Evolutionary conservation across 164 flowering plant genomes (phyloP).

Genomic region (Santalum album): DNA sequence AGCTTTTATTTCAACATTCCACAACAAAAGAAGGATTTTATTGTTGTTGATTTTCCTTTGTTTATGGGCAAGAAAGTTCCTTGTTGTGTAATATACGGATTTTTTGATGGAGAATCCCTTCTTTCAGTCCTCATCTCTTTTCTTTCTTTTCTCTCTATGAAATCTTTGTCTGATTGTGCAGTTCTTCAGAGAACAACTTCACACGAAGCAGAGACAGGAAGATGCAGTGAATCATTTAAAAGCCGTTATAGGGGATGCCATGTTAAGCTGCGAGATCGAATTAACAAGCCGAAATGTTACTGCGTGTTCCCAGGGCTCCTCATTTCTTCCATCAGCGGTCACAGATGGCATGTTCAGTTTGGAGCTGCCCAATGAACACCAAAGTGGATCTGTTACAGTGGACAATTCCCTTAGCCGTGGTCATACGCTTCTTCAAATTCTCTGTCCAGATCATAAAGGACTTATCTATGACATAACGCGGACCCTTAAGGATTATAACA

Average conservation of each 20-base stretch:
- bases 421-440: background rate
- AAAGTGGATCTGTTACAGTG: background rate
- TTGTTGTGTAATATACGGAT: too few relatives aligned
- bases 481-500: slow-evolving; percentile 1
- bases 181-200: background rate
- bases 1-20: too few relatives aligned
- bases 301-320: background rate
- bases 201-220: background rate
- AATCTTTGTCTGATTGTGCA: background rate
- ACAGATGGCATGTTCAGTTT: background rate
- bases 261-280: slow-evolving; percentile 2
- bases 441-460: slow-evolving; percentile 1
- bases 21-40: too few relatives aligned
- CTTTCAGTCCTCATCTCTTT: too few relatives aligned
- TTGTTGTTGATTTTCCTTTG: too few relatives aligned
- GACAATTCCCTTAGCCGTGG: slow-evolving; percentile 2
- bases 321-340: background rate
- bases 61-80: too few relatives aligned
- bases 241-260: background rate
- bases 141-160: background rate
- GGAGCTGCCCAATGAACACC: background rate
- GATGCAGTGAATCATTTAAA: background rate
- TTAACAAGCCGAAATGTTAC: background rate
- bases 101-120: too few relatives aligned
- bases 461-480: background rate